A percentile compares a stretch with the other conserved stretches of the same genome.
These are phyloP conservation scores for Ceratocystis smalleyi DNA, from an alignment of 2,329 filamentous ascomycete species.

Conservation along the genomic window DNA sequence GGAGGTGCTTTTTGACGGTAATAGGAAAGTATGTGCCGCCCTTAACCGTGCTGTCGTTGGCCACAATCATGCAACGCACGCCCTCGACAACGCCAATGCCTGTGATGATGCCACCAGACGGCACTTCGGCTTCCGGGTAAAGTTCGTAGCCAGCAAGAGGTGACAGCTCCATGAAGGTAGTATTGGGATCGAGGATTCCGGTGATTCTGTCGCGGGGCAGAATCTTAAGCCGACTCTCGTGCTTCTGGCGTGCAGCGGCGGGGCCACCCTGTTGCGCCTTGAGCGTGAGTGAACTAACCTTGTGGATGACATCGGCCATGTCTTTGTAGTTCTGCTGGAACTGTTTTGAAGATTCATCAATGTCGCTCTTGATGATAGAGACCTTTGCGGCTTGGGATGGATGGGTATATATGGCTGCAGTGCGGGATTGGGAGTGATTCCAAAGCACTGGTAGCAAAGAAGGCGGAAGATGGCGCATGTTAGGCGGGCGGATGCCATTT, in stretches of 20 bases:
- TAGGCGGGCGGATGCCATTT: background rate
- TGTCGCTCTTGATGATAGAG: conserved; percentile 57
- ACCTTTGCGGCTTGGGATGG: conserved; percentile 69
- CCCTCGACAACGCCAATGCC: conserved; percentile 83
- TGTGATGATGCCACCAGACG: conserved; percentile 81
- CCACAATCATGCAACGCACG: conserved; percentile 81
- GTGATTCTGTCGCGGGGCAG: conserved; percentile 78
- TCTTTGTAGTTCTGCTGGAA: conserved; percentile 67
- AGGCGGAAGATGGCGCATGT: conserved; percentile 24
- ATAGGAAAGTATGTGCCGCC: conserved; percentile 94
- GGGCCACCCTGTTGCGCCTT: conserved; percentile 62
- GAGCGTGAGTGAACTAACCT: conserved; percentile 53
- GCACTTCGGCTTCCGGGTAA: conserved; percentile 75
- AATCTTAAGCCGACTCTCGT: conserved; percentile 82
- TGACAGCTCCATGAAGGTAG: conserved; percentile 83
- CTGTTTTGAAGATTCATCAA: conserved; percentile 54
- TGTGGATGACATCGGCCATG: conserved; percentile 58
- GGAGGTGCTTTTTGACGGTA: conserved; percentile 91
- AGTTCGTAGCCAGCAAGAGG: conserved; percentile 76
- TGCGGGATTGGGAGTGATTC: conserved; percentile 23
- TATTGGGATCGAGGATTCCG: conserved; percentile 74
- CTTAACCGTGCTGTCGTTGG: conserved; percentile 94
- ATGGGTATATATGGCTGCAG: conserved; percentile 61
- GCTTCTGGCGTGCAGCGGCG: conserved; percentile 72
- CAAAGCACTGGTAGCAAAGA: conserved; percentile 17